Conservation (phyloP, 495 filamentous ascomycete species). For the Penicillium daleae region DNA sequence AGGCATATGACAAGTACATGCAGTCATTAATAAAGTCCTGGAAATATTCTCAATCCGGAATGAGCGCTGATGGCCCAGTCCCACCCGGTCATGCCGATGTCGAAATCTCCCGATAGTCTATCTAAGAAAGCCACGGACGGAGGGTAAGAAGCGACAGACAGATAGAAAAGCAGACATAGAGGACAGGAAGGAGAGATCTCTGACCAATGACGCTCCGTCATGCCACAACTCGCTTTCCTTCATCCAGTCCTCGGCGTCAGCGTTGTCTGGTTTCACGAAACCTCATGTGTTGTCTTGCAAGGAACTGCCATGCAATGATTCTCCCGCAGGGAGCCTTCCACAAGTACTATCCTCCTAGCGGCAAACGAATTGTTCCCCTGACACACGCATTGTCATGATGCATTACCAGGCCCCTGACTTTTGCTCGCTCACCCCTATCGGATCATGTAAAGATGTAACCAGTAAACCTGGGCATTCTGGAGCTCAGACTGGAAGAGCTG, state of each 20-base stretch:
- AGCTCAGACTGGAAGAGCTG: not conserved
- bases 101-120: too few relatives aligned
- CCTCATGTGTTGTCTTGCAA: not conserved
- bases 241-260: not conserved
- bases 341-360: too few relatives aligned
- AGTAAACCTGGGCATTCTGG: not conserved
- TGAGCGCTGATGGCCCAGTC: not conserved
- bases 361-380: too few relatives aligned
- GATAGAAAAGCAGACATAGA: too few relatives aligned
- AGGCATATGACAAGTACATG: not conserved
- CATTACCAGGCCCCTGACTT: too few relatives aligned
- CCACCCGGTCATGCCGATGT: too few relatives aligned
- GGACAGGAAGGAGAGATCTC: too few relatives aligned
- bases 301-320: not conserved
- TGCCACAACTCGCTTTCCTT: not conserved
- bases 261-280: not conserved
- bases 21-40: not conserved
- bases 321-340: not conserved
- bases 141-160: too few relatives aligned
- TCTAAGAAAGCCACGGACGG: too few relatives aligned
- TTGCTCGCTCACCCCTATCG: too few relatives aligned
- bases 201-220: not conserved
- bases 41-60: not conserved
- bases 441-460: not conserved
- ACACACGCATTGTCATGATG: too few relatives aligned